phyloP scores from a whole-genome alignment of 2,329 filamentous ascomycete species.

The Cytospora piceae region DNA sequence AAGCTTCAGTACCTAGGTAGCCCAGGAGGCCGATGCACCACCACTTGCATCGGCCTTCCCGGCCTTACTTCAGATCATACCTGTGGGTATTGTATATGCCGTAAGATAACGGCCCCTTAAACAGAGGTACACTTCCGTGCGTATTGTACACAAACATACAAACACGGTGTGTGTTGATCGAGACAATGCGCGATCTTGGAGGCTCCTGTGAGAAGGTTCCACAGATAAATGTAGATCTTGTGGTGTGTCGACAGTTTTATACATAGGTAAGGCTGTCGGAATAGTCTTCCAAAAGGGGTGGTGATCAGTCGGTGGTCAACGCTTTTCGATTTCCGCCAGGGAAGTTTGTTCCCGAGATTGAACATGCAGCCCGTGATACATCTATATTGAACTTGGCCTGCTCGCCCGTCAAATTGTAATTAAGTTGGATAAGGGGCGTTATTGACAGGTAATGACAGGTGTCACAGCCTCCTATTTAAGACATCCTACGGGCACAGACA shows the following conservation, averaged over 20 bases:
- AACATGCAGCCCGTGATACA: conserved; percentile 19
- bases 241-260: not conserved
- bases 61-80: not conserved
- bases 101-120: too few relatives aligned
- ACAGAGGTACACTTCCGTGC: too few relatives aligned
- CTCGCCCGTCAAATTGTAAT: conserved; percentile 18
- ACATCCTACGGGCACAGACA: conserved; percentile 18
- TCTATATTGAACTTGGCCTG: conserved; percentile 16
- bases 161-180: not conserved
- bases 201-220: not conserved
- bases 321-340: conserved; percentile 7
- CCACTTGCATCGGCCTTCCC: conserved; percentile 4
- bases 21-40: conserved; percentile 8
- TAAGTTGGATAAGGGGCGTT: conserved; percentile 14
- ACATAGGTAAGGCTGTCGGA: conserved; percentile 2
- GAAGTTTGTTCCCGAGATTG: conserved; percentile 19
- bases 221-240: not conserved
- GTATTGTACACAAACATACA: too few relatives aligned
- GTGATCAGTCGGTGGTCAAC: conserved; percentile 9
- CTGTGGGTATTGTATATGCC: not conserved
- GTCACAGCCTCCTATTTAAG: conserved; percentile 19
- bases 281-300: conserved; percentile 7
- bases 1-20: not conserved
- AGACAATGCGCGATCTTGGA: not conserved
- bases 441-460: conserved; percentile 15